These are phyloP conservation scores for Begonia fuchsioides DNA, from an alignment of 306 rosid genomes.

Conservation along the genomic window DNA sequence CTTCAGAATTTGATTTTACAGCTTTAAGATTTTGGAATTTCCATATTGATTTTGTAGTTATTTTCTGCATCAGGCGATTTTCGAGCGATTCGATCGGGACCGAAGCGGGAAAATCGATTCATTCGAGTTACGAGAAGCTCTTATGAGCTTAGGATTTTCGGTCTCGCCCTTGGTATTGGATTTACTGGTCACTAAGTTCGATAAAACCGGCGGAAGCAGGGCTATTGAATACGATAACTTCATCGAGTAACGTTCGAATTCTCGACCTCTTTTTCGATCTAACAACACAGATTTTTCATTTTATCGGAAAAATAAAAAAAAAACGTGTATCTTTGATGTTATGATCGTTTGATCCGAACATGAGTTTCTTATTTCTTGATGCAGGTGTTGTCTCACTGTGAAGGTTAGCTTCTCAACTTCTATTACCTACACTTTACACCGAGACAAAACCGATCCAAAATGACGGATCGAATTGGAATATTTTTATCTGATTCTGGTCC, in stretches of 20 bases:
- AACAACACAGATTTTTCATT: no score
- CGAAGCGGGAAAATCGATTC: constrained; percentile 76
- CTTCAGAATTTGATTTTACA: background rate
- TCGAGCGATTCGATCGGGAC: constrained; percentile 80
- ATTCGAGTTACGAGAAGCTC: constrained; percentile 71
- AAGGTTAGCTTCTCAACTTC: constrained; percentile 40
- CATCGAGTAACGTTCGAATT: constrained; percentile 47
- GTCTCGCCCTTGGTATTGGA: constrained; percentile 76
- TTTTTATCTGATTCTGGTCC: no score
- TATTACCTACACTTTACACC: background rate
- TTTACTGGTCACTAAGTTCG: constrained; percentile 82
- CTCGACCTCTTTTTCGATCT: constrained; percentile 2
- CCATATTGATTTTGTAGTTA: no score
- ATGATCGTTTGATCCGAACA: constrained; percentile 1
- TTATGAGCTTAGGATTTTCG: constrained; percentile 67
- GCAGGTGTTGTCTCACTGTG: constrained; percentile 96
- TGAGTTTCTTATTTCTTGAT: constrained; percentile 18
- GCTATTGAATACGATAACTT: constrained; percentile 90
- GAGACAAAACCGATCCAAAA: no score
- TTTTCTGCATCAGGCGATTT: constrained; percentile 33
- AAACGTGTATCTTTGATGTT: no score
- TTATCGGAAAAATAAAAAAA: no score
- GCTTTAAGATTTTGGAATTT: no score
- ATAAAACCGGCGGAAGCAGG: constrained; percentile 73
- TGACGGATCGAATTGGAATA: no score